Percentiles rank a stretch among this genome's conserved stretches.
phyloP scores from a whole-genome alignment of 2,329 filamentous ascomycete genomes.

The Aspergillus calidoustus region DNA sequence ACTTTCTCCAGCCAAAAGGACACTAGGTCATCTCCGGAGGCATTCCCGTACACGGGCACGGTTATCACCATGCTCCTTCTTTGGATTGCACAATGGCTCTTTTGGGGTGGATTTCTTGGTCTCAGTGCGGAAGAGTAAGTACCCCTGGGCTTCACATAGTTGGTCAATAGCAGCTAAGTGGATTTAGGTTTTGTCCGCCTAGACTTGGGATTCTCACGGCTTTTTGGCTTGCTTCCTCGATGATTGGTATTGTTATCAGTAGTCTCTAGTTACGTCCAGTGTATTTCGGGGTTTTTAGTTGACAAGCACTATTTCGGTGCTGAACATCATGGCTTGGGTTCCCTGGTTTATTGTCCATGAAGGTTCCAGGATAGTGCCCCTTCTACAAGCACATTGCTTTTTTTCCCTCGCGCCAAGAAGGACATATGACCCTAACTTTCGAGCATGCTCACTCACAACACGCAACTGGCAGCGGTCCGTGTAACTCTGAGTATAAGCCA shows the following conservation, averaged over 20 bases:
- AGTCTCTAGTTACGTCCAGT: not conserved
- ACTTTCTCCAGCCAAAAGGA: not conserved
- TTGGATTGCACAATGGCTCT: slow-evolving; percentile 12
- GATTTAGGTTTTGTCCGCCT: slow-evolving; percentile 11
- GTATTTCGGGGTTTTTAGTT: too few relatives aligned
- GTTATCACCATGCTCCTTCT: slow-evolving; percentile 3
- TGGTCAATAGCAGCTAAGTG: not conserved
- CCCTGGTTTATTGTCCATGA: too few relatives aligned
- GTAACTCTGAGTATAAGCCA: too few relatives aligned
- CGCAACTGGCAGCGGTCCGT: too few relatives aligned
- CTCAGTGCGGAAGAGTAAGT: slow-evolving; percentile 11
- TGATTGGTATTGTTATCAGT: not conserved
- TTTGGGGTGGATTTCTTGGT: slow-evolving; percentile 15
- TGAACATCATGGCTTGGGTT: too few relatives aligned
- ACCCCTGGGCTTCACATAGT: not conserved
- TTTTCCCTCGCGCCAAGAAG: too few relatives aligned
- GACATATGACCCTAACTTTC: too few relatives aligned
- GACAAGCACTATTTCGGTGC: too few relatives aligned
- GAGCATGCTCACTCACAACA: too few relatives aligned
- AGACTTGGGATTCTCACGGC: slow-evolving; percentile 1
- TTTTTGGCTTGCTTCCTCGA: slow-evolving; percentile 5
- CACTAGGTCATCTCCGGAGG: not conserved
- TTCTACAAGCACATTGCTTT: too few relatives aligned
- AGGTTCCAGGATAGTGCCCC: too few relatives aligned
- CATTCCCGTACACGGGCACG: not conserved